Conservation (phyloP, 257 asterid genomes). For the Vinca minor region DNA sequence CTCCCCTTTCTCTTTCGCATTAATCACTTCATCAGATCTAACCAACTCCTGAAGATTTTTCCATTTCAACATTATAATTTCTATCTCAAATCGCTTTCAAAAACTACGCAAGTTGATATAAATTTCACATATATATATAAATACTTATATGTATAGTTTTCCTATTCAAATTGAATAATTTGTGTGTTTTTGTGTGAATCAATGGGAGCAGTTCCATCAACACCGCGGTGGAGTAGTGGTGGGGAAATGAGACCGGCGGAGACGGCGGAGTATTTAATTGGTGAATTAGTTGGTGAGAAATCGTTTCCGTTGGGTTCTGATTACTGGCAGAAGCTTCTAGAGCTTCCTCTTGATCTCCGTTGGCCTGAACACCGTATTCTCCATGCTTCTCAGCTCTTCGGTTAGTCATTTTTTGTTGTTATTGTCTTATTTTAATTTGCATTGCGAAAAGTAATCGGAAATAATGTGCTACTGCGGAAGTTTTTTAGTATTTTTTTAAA, state of each 20-base stretch:
- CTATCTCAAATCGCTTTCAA: constrained; percentile 12
- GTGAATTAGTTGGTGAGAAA: constrained; percentile 64
- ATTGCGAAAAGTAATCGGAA: neutral
- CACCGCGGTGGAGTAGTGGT: constrained; percentile 54
- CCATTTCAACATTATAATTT: neutral
- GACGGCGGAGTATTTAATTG: constrained; percentile 70
- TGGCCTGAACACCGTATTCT: constrained; percentile 71
- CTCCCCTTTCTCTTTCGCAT: constrained; percentile 2
- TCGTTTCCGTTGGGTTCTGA: constrained; percentile 73
- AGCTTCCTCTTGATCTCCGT: constrained; percentile 72
- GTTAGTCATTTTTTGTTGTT: constrained; percentile 30
- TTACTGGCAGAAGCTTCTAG: constrained; percentile 97
- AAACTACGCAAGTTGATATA: neutral
- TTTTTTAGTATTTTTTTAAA: neutral
- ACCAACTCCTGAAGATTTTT: neutral
- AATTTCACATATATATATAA: neutral
- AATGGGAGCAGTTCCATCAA: constrained; percentile 91
- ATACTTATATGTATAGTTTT: neutral
- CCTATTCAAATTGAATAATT: neutral
- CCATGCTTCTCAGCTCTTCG: constrained; percentile 69
- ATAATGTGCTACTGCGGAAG: neutral
- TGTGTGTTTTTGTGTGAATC: constrained; percentile 13
- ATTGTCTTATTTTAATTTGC: neutral
- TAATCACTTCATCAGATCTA: constrained; percentile 18
- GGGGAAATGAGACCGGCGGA: constrained; percentile 64